phyloP scores from a whole-genome alignment of 352 stramenopile genomes.

The Globisporangium acanthophoron region DNA sequence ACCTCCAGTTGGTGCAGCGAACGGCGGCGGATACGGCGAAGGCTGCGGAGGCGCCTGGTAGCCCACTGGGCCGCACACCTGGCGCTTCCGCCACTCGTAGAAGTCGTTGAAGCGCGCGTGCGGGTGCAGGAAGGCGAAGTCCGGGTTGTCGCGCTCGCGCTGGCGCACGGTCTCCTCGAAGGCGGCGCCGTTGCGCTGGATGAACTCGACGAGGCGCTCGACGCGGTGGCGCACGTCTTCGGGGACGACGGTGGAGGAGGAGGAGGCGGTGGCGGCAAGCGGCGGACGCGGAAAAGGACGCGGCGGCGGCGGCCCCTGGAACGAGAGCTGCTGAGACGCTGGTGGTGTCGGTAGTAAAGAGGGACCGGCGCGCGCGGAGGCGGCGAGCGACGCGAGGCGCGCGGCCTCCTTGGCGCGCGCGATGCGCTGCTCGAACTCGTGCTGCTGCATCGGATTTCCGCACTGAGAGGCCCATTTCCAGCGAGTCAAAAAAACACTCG shows the following conservation, averaged over 20 bases:
- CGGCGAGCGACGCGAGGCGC: slow-evolving; percentile 44
- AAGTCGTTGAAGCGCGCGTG: slow-evolving; percentile 43
- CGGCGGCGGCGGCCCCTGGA: neutral
- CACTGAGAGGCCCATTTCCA: neutral
- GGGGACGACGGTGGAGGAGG: slow-evolving; percentile 18
- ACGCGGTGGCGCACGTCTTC: slow-evolving; percentile 42
- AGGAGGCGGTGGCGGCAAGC: slow-evolving; percentile 1
- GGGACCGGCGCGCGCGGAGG: slow-evolving; percentile 15
- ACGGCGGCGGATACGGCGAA: slow-evolving; percentile 3
- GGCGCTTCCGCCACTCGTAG: slow-evolving; percentile 44
- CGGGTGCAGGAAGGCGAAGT: slow-evolving; percentile 46
- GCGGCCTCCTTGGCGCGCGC: slow-evolving; percentile 47
- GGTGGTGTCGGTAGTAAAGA: neutral
- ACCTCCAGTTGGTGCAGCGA: neutral
- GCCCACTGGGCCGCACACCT: slow-evolving; percentile 13
- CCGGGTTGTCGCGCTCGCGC: slow-evolving; percentile 44
- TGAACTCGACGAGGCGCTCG: slow-evolving; percentile 53
- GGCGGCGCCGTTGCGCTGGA: slow-evolving; percentile 42
- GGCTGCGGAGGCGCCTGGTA: neutral
- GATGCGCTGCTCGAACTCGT: slow-evolving; percentile 47
- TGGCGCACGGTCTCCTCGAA: slow-evolving; percentile 44
- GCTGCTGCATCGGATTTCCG: slow-evolving; percentile 7
- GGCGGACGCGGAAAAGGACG: no score
- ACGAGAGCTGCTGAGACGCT: slow-evolving; percentile 12
- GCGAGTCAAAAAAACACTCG: neutral